Evolutionary conservation across 768 basidiomycete genomes (phyloP), one percentile per base, ranked within the genome.

Genomic region (Royoungia palumana): DNA sequence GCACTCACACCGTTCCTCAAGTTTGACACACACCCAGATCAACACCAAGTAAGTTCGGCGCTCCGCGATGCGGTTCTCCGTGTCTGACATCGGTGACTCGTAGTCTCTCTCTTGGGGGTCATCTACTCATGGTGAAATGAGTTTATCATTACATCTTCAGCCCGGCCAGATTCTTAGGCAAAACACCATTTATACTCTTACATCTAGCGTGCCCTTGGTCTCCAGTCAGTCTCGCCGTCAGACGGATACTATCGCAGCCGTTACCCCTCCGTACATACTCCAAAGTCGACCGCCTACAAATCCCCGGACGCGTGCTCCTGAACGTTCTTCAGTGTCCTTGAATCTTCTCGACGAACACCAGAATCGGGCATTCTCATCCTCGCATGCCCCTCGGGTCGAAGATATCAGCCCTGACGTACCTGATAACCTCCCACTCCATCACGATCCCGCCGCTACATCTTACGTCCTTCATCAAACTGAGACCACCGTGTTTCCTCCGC

Each of bases 141-240:
- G 73, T n/a, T 66, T 76, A 34, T 73, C 77, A 27, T 62, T 81
- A 21, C 77, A 77, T 48, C 69, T 83, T 19, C 65, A 70, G 6
- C 81, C 81, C 13, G 82, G 81, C 12, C 79, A 83, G 64, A 68
- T 83, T 32, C 69, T 81, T 24, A 79, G 75, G n/a, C 71, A 67
- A n/a, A 50, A 52, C 20, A 36, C 55, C 25, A 42, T 57, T 9
- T 64, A 62, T 40, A 12, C 45, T 2, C 41, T 53, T 11, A 4
- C 28, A 35, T 41, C 50, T n/a, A 35, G 19, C 27, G 41, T 53
- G 13, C 14, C 43, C 20, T 17, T 51, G 5, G 20, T 37, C 21
- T 43, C 52, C n/a, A 38, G 37, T 30, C 51, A 35, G n/a, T 44
- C 39, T 39, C 41, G 20, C 35, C 49, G 19, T 35, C 56, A 50